phyloP scores from a whole-genome alignment of 306 rosid species.

The Gastrolobium bilobum region DNA sequence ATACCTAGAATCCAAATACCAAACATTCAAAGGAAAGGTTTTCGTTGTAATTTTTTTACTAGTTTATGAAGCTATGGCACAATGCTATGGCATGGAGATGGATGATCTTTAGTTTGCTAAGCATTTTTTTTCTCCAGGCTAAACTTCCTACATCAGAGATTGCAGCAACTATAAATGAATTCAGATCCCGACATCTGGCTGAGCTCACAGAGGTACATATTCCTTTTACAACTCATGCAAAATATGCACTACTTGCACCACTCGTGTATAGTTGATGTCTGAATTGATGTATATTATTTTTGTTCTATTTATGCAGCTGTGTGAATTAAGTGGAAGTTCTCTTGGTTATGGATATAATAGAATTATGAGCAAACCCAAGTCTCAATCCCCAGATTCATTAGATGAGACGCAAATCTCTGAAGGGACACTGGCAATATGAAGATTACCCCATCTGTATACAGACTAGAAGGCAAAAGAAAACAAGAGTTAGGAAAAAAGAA shows the following conservation, averaged over 20 bases:
- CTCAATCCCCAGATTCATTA: constrained; percentile 70
- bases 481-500: constrained; percentile 38
- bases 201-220: constrained; percentile 89
- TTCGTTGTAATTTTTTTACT: constrained; percentile 10
- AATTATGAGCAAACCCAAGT: constrained; percentile 74
- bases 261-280: constrained; percentile 30
- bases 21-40: constrained; percentile 11
- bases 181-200: constrained; percentile 92
- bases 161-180: constrained; percentile 92
- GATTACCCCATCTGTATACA: constrained; percentile 20
- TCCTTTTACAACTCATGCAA: constrained; percentile 1
- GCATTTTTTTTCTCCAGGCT: constrained; percentile 63
- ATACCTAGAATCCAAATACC: constrained; percentile 17
- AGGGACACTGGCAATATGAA: constrained; percentile 83
- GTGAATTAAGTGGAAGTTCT: constrained; percentile 92
- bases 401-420: constrained; percentile 80
- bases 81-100: constrained; percentile 38
- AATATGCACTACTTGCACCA: not conserved
- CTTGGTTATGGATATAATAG: constrained; percentile 90
- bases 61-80: constrained; percentile 30
- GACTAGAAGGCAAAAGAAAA: constrained; percentile 48
- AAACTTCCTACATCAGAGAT: constrained; percentile 96
- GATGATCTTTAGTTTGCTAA: constrained; percentile 31
- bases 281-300: constrained; percentile 38
- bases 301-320: constrained; percentile 70